Base-by-base conservation (phyloP, 1,139 yeast genomes). In the Debaryomyces fabryi region DNA sequence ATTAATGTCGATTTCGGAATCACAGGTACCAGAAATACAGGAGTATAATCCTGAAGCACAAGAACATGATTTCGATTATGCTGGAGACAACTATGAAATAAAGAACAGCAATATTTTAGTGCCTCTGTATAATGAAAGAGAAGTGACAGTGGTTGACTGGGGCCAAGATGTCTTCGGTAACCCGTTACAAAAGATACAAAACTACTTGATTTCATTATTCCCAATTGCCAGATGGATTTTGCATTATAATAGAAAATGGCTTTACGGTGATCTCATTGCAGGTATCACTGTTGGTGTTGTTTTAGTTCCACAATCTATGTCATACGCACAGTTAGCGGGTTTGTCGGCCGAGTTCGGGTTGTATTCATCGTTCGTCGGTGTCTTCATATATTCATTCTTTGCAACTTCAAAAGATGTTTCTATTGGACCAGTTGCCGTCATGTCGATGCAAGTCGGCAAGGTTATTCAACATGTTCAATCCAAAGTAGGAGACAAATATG, bases 341-440 rank as follows among this genome's bases (percentile, higher is more conserved):
- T 78, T 92, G 52, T 78, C 83, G 5, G 83, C 96, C 5, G 86
- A 91, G 66, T 91, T 84, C 58, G 98, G 98, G 45, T 78, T 92
- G 45, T 92, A 92, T 69, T 88, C 97, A 23, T 88, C 96, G 0
- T 92, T 92, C 62, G 87, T 92, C 44, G 98, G 98, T 62, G 96
- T 91, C 15, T 81, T 90, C 64, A 82, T 88, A 49, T 92, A 92
- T 66, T 86, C 96, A 43, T 81, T 91, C 59, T 92, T 92, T 66
- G 98, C 97, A 13, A 92, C 97, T 15, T 88, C 96, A 16, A 92
- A 91, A 69, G 98, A 92, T 75, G 96, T 92, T 40, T 87, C 95
- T 52, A 91, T 92, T 59, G 98, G 97, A 29, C 97, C 98, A 5
- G 98, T 92, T 35, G 98, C 98, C 2, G 97, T 92, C 52, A 91